Percentiles rank a stretch among this genome's conserved stretches.
Evolutionary conservation across 2,329 filamentous ascomycete genomes (phyloP).

Genomic region (Raffaelea albimanens): DNA sequence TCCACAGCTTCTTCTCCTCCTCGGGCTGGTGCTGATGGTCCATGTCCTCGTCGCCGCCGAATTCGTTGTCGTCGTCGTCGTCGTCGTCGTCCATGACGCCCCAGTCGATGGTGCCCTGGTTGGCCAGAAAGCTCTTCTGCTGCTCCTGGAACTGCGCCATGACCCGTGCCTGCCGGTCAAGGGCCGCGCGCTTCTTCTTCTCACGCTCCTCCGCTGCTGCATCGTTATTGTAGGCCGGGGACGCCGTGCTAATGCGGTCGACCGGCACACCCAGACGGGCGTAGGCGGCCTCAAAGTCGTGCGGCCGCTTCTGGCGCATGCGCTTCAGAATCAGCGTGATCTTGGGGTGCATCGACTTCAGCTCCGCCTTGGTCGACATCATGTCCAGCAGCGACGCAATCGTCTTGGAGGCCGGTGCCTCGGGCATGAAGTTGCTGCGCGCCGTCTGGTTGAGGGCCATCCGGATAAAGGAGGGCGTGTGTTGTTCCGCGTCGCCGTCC

Average conservation of each 20-base stretch:
- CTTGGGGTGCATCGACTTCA: slow-evolving; percentile 75
- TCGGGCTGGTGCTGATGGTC: slow-evolving; percentile 22
- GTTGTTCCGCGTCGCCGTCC: neutral
- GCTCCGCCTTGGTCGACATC: slow-evolving; percentile 59
- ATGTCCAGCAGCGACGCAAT: slow-evolving; percentile 56
- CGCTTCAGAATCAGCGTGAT: slow-evolving; percentile 74
- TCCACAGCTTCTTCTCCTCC: slow-evolving; percentile 63
- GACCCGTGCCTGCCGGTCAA: slow-evolving; percentile 82
- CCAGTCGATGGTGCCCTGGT: slow-evolving; percentile 81
- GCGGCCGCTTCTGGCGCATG: slow-evolving; percentile 74
- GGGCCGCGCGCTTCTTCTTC: slow-evolving; percentile 79
- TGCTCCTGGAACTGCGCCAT: slow-evolving; percentile 99
- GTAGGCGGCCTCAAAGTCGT: slow-evolving; percentile 61
- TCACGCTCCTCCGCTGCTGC: slow-evolving; percentile 62
- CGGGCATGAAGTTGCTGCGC: slow-evolving; percentile 43
- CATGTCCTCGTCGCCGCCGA: slow-evolving; percentile 22
- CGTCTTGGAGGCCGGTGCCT: slow-evolving; percentile 47
- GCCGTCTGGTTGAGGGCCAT: slow-evolving; percentile 58
- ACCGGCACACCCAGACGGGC: slow-evolving; percentile 54
- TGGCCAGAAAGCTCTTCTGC: slow-evolving; percentile 88
- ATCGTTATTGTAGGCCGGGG: slow-evolving; percentile 58
- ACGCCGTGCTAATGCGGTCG: slow-evolving; percentile 72
- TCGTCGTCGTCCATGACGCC: slow-evolving; percentile 75
- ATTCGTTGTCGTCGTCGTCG: slow-evolving; percentile 37
- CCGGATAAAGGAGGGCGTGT: slow-evolving; percentile 56